Percentiles rank a stretch among this genome's conserved stretches.
Evolutionary conservation across 768 basidiomycete genomes (phyloP).

Genomic region (Sarcodon sp.): DNA sequence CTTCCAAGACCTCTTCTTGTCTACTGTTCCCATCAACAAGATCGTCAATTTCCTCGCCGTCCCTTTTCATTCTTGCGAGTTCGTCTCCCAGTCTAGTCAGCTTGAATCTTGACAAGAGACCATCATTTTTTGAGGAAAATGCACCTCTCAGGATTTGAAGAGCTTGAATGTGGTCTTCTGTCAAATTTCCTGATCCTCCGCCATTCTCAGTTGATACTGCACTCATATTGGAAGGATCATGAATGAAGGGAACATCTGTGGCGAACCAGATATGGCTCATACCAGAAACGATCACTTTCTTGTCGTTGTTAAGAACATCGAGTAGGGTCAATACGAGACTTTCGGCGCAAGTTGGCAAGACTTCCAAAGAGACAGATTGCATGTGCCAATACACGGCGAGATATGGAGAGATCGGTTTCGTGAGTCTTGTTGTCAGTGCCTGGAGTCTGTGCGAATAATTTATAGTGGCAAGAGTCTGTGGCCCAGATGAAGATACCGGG

Average conservation of each 20-base stretch:
- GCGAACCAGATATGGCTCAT: constrained; percentile 40
- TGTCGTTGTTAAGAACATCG: constrained; percentile 16
- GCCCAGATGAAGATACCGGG: constrained; percentile 9
- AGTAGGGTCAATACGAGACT: constrained; percentile 32
- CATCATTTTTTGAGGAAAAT: constrained; percentile 22
- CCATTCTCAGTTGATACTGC: constrained; percentile 1
- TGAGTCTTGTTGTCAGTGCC: constrained; percentile 25
- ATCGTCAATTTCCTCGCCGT: neutral
- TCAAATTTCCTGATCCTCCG: neutral
- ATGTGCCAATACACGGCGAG: constrained; percentile 45
- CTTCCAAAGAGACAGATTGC: constrained; percentile 30
- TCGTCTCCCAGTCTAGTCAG: constrained; percentile 31
- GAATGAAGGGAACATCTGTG: constrained; percentile 33
- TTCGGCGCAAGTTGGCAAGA: constrained; percentile 34
- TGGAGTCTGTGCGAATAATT: constrained; percentile 31
- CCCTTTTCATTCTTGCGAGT: constrained; percentile 10
- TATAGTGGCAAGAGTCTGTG: constrained; percentile 12
- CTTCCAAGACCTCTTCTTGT: constrained; percentile 22
- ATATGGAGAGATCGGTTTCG: constrained; percentile 23
- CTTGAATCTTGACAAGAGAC: constrained; percentile 25
- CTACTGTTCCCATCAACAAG: constrained; percentile 5
- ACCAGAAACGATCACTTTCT: constrained; percentile 1
- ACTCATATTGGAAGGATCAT: neutral
- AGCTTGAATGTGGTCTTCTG: constrained; percentile 28
- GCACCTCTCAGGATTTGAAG: constrained; percentile 27